phyloP scores from a whole-genome alignment of 73 alveolate species.

The Diophrys appendiculata region DNA sequence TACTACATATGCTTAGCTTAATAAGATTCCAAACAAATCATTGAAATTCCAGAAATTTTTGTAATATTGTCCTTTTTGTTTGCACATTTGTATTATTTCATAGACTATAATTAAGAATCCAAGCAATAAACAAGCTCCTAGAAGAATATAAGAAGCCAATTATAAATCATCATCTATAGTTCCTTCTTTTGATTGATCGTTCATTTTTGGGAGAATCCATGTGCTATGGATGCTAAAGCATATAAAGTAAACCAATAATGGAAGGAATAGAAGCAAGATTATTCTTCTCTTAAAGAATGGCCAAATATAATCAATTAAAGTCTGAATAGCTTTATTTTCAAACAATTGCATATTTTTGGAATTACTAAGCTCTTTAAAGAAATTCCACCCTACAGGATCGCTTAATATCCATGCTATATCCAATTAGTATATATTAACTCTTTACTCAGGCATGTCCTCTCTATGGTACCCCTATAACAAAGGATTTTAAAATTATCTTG shows the following conservation, averaged over 20 bases:
- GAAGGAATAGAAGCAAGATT: conserved; percentile 9
- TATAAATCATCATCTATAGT: not conserved
- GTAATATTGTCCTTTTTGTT: conserved; percentile 17
- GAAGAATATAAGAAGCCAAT: too few relatives aligned
- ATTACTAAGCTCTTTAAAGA: conserved; percentile 15
- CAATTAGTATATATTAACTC: conserved; percentile 10
- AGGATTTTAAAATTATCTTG: too few relatives aligned
- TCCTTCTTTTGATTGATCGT: not conserved
- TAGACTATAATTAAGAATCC: too few relatives aligned
- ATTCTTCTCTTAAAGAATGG: conserved; percentile 1
- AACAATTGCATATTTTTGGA: conserved; percentile 17
- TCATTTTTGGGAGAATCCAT: conserved; percentile 1
- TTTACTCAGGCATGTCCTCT: too few relatives aligned
- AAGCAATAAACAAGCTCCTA: too few relatives aligned
- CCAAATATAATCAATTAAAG: conserved; percentile 18
- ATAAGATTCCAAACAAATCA: not conserved
- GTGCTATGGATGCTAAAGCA: conserved; percentile 6
- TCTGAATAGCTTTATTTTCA: conserved; percentile 2
- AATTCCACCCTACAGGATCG: conserved; percentile 5
- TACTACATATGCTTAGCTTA: not conserved
- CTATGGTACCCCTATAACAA: too few relatives aligned
- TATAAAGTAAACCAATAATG: conserved; percentile 15
- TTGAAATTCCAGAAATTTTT: conserved; percentile 27
- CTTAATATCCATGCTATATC: conserved; percentile 24
- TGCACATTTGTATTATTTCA: conserved; percentile 7